These are phyloP conservation scores for Fusarium camptoceras DNA, from an alignment of 2,329 filamentous ascomycete species.

Conservation along the genomic window DNA sequence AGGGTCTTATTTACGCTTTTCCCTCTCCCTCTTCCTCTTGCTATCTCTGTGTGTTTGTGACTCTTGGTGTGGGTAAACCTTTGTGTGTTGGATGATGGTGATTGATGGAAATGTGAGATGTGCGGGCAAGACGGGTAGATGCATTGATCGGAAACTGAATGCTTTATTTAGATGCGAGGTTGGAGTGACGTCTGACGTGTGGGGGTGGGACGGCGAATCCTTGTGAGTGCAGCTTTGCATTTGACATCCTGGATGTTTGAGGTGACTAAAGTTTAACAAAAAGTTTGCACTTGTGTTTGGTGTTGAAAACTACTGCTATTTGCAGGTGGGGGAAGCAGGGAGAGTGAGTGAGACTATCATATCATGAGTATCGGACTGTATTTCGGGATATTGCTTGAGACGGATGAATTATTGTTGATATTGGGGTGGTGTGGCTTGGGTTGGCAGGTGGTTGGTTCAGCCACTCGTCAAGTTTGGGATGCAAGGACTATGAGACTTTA, in stretches of 20 bases:
- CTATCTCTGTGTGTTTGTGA: no score
- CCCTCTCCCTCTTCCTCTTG: no score
- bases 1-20: neutral
- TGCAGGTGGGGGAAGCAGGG: no score
- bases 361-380: neutral
- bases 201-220: constrained; percentile 4
- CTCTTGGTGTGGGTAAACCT: neutral
- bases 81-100: neutral
- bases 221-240: constrained; percentile 11
- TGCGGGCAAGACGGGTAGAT: constrained; percentile 18
- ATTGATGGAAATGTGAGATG: constrained; percentile 1
- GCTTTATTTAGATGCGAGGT: constrained; percentile 5
- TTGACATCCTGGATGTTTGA: constrained; percentile 1
- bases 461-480: neutral
- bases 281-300: no score
- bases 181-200: constrained; percentile 7
- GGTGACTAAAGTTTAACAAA: no score
- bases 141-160: constrained; percentile 6
- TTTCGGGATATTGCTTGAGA: neutral
- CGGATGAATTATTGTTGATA: neutral
- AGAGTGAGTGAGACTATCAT: neutral
- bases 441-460: neutral
- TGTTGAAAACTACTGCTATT: no score
- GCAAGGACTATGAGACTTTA: neutral
- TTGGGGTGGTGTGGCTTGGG: neutral